These are phyloP conservation scores for Gryganskiella cystojenkinii DNA, from an alignment of 192 early-diverging fungal genomes.

Conservation along the genomic window DNA sequence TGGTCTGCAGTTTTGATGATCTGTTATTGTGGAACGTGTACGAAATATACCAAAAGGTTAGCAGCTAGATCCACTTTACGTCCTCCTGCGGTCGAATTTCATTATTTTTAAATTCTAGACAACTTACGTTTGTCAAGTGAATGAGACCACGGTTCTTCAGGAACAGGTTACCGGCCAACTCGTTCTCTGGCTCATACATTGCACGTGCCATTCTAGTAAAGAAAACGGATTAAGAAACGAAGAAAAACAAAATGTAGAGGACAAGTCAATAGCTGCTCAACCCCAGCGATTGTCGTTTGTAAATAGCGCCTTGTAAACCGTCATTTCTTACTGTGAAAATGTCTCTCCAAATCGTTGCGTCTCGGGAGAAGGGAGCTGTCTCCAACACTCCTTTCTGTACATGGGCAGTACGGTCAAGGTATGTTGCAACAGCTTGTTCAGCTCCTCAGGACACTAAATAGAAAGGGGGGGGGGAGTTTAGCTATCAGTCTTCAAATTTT, in stretches of 20 bases:
- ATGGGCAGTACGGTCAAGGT: conserved; percentile 15
- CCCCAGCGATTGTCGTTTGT: too few species aligned
- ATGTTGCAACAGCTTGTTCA: conserved; percentile 26
- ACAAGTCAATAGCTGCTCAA: too few species aligned
- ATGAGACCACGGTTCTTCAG: conserved; percentile 24
- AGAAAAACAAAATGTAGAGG: too few species aligned
- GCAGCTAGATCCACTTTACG: background rate
- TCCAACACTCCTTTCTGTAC: conserved; percentile 41
- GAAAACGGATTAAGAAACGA: too few species aligned
- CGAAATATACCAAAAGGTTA: too few species aligned
- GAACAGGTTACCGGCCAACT: conserved; percentile 18
- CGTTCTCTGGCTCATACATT: conserved; percentile 33
- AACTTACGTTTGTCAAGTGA: conserved; percentile 42
- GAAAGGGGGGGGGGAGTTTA: too few species aligned
- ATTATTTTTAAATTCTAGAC: too few species aligned
- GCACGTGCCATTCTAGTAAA: conserved; percentile 26
- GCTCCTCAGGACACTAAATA: conserved; percentile 32
- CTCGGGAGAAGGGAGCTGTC: conserved; percentile 12
- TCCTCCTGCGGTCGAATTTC: background rate
- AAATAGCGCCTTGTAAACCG: too few species aligned
- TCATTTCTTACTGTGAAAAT: conserved; percentile 22
- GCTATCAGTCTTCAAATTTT: too few species aligned
- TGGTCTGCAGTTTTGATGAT: background rate
- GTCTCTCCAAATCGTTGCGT: background rate
- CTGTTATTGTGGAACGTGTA: background rate